A percentile compares a stretch with the other conserved stretches of the same genome.
phyloP scores from a whole-genome alignment of 331 rosid genomes.

The Stylosanthes scabra region DNA sequence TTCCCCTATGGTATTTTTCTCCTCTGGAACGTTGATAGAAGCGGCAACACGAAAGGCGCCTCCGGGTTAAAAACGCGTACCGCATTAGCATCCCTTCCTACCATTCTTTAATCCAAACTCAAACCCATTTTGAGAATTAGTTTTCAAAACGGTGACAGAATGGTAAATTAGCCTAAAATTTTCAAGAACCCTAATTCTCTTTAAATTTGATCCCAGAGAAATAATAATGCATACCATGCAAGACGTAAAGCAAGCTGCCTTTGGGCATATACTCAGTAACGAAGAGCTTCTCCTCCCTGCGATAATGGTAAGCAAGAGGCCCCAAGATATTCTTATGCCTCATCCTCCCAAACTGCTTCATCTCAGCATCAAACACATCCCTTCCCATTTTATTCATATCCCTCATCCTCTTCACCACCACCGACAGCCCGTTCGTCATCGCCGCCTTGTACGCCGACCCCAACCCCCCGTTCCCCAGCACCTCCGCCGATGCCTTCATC shows the following conservation, averaged over 20 bases:
- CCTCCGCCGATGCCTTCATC: slow-evolving; percentile 95
- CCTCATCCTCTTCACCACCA: slow-evolving; percentile 92
- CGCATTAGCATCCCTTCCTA: too few species aligned
- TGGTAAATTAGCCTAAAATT: too few species aligned
- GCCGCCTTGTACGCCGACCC: slow-evolving; percentile 85
- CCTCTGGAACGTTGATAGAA: too few species aligned
- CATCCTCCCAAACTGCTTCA: slow-evolving; percentile 77
- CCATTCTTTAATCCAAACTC: too few species aligned
- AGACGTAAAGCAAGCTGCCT: slow-evolving; percentile 81
- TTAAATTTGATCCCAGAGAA: too few species aligned
- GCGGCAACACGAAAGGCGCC: too few species aligned
- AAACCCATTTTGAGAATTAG: too few species aligned
- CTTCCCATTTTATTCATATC: slow-evolving; percentile 74
- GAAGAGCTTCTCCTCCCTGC: slow-evolving; percentile 84
- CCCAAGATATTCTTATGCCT: slow-evolving; percentile 61
- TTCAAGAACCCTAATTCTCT: too few species aligned
- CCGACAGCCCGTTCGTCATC: slow-evolving; percentile 70
- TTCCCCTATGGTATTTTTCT: too few species aligned
- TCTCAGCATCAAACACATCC: slow-evolving; percentile 81
- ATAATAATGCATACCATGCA: slow-evolving; percentile 89
- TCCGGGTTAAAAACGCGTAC: too few species aligned
- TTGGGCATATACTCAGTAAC: slow-evolving; percentile 70
- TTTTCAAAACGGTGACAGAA: too few species aligned
- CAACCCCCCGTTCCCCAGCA: slow-evolving; percentile 77
- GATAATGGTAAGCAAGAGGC: slow-evolving; percentile 84